Conservation (phyloP, 768 basidiomycete species). For the Russula sp. region DNA sequence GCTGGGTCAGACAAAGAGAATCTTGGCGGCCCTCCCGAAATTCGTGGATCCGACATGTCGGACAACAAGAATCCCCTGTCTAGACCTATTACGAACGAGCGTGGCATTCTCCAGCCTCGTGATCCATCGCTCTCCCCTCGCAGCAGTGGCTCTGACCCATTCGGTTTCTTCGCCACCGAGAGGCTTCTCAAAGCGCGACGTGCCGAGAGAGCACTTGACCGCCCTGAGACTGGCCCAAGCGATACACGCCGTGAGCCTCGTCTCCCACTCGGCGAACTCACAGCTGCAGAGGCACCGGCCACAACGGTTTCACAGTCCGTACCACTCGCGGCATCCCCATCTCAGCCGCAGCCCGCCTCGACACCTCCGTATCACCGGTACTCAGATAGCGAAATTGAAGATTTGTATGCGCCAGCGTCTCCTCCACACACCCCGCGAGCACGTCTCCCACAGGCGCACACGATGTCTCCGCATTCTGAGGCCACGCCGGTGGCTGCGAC, state of each 20-base stretch:
- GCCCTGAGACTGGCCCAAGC: conserved; percentile 12
- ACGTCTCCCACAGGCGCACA: conserved; percentile 14
- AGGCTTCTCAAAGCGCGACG: conserved; percentile 19
- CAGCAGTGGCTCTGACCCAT: conserved; percentile 21
- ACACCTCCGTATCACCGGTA: conserved; percentile 11
- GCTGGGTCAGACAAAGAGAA: conserved; percentile 25
- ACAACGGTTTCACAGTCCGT: not conserved
- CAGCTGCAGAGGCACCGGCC: conserved; percentile 2
- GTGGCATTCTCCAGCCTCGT: conserved; percentile 24
- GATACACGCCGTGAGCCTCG: conserved; percentile 5
- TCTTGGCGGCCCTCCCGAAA: not conserved
- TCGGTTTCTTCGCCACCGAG: conserved; percentile 23
- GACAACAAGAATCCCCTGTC: not conserved
- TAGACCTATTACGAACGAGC: conserved; percentile 12
- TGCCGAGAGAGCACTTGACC: not conserved
- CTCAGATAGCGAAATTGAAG: conserved; percentile 24
- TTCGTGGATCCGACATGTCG: conserved; percentile 10
- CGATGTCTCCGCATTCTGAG: not conserved
- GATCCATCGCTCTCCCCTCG: conserved; percentile 1
- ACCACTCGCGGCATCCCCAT: not conserved
- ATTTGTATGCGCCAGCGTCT: conserved; percentile 22
- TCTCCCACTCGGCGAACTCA: conserved; percentile 16
- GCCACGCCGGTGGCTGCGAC: conserved; percentile 3
- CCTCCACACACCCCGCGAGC: conserved; percentile 13
- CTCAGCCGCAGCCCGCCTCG: conserved; percentile 1